Evolutionary conservation across 768 basidiomycete genomes (phyloP), one percentile per base, ranked within the genome.

Genomic region (Auriscalpium orientale): DNA sequence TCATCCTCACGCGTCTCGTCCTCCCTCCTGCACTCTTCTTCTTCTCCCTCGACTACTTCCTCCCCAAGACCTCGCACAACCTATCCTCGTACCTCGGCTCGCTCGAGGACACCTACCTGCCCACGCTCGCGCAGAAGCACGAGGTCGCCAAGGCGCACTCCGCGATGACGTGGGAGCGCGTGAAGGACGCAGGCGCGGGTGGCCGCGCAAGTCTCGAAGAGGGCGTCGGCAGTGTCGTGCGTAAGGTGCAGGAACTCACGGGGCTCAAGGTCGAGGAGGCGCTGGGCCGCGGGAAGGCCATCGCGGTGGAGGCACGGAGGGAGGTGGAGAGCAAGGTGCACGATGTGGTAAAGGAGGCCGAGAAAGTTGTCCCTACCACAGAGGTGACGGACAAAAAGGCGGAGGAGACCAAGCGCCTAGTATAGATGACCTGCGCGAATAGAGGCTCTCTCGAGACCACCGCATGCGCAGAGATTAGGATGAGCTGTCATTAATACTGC

Each of bases 21-120:
- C 78, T 94, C 13, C 95, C 95, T 0, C 89, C 95, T 0, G 57
- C 82, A 21, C 80, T 93, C 68, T 71, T 93, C 61, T 53, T 87
- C 55, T 66, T 80, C 57, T 84, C 94, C 33, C 74, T 86, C 46
- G 75, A 82, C 54, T 84, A 95, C 69, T 95, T 97, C 82, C 82
- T 97, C 44, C 95, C 95, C 4, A 77, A 86, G 67, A 90, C 91
- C 7, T 78, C 87, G 2, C 62, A 70, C 54, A 94, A 94, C 66
- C 70, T 95, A 61, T 75, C 79, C 11, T 67, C 63, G 2, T 92
- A 90, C 74, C 67, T 84, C 47, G 79, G 79, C 37, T 75, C 77
- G 12, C 74, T 95, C 48, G 94, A 97, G 70, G 81, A 84, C 20
- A 67, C 68, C 2, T 83, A 91, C 67, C 72, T 83, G 63, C 94